Evolutionary conservation across 2,329 filamentous ascomycete genomes (phyloP).

Genomic region (Pestalotiopsis sp.): DNA sequence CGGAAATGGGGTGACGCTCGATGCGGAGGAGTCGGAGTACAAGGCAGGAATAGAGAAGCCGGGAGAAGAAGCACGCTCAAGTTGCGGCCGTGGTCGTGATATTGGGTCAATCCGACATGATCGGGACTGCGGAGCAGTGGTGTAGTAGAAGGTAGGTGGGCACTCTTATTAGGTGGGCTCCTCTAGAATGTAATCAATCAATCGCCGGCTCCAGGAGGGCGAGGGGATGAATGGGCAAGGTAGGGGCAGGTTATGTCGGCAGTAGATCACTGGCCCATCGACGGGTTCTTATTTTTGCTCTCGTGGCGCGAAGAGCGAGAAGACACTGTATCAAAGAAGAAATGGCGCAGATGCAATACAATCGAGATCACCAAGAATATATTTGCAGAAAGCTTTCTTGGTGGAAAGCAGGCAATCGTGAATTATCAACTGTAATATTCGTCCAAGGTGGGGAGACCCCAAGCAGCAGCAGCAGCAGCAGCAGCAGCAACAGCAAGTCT

Average conservation of each 20-base stretch:
- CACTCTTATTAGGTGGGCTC: not conserved
- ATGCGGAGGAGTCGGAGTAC: not conserved
- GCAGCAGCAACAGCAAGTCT: not conserved
- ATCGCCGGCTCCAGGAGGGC: not conserved
- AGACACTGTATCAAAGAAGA: not conserved
- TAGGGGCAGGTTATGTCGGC: not conserved
- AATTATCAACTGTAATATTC: not conserved
- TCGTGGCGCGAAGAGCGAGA: not conserved
- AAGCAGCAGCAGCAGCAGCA: not conserved
- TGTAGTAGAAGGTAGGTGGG: not conserved
- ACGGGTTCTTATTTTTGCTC: not conserved
- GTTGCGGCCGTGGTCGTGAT: slow-evolving; percentile 33
- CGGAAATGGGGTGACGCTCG: not conserved
- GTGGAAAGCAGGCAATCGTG: not conserved
- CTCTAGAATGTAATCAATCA: not conserved
- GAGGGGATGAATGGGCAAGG: not conserved
- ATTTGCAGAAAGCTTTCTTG: not conserved
- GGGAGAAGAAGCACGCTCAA: slow-evolving; percentile 25
- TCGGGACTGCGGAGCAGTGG: slow-evolving; percentile 18
- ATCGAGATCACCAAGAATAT: not conserved
- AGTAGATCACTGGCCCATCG: not conserved
- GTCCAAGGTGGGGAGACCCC: not conserved
- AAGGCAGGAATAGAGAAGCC: not conserved
- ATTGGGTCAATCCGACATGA: slow-evolving; percentile 32
- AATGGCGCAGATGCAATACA: not conserved